phyloP scores from a whole-genome alignment of 2,329 filamentous ascomycete species.

The Myriosclerotinia curreyana region DNA sequence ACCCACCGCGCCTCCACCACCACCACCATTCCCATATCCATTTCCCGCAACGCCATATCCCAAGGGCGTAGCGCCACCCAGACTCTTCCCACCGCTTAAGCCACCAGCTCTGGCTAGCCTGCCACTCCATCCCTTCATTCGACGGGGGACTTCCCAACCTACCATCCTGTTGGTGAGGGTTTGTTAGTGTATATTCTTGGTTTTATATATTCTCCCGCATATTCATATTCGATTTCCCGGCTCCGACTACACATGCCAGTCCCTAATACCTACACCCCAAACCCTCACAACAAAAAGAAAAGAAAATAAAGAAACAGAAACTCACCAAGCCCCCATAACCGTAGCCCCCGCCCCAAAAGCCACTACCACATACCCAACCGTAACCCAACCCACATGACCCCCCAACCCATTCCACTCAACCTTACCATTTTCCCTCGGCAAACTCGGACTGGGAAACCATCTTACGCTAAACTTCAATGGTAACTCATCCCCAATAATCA shows the following conservation, averaged over 20 bases:
- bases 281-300: too few species aligned
- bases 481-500: constrained; percentile 84
- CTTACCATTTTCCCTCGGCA: constrained; percentile 65
- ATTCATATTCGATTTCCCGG: too few species aligned
- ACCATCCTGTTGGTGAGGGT: too few species aligned
- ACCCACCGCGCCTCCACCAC: constrained; percentile 29
- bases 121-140: constrained; percentile 31
- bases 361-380: constrained; percentile 59
- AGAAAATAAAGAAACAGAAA: too few species aligned
- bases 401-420: constrained; percentile 65
- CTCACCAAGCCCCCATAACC: constrained; percentile 55
- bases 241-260: too few species aligned
- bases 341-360: constrained; percentile 56
- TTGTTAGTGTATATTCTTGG: too few species aligned
- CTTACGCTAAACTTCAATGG: constrained; percentile 75
- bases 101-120: constrained; percentile 33
- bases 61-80: constrained; percentile 34
- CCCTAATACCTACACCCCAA: too few species aligned
- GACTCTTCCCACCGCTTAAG: constrained; percentile 29
- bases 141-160: constrained; percentile 55
- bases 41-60: constrained; percentile 30
- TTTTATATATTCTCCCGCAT: too few species aligned
- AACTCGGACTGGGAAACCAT: constrained; percentile 76
- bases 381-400: constrained; percentile 57
- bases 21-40: constrained; percentile 18